Evolutionary conservation across 805 yeast species (phyloP).

Genomic region (Monosporozyma aerobia): DNA sequence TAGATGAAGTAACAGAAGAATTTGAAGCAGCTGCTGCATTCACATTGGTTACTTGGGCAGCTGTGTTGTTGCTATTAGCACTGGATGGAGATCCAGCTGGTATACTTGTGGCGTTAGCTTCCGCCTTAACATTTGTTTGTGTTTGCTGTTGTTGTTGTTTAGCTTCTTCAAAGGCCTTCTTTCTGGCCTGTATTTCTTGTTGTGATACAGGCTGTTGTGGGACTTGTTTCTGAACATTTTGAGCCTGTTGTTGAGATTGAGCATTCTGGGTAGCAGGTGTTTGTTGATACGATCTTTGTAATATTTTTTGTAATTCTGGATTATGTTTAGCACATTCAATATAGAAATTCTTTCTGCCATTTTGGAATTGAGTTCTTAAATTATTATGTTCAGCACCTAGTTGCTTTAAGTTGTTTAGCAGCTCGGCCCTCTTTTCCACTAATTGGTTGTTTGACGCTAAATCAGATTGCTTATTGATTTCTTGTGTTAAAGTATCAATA

Average conservation of each 20-base stretch:
- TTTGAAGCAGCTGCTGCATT: slow-evolving; percentile 44
- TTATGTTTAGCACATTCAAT: slow-evolving; percentile 29
- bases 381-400: slow-evolving; percentile 20
- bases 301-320: slow-evolving; percentile 24
- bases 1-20: slow-evolving; percentile 19
- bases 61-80: slow-evolving; percentile 10
- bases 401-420: slow-evolving; percentile 19
- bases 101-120: background rate
- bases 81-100: background rate
- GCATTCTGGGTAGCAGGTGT: slow-evolving; percentile 11
- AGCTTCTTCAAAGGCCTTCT: slow-evolving; percentile 2
- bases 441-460: slow-evolving; percentile 20
- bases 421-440: slow-evolving; percentile 21
- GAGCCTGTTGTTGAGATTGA: slow-evolving; percentile 12
- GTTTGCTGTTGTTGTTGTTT: slow-evolving; percentile 8
- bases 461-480: slow-evolving; percentile 21
- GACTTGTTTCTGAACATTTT: slow-evolving; percentile 10
- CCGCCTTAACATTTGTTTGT: slow-evolving; percentile 1
- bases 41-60: slow-evolving; percentile 36
- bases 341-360: slow-evolving; percentile 26
- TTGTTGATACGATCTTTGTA: slow-evolving; percentile 24
- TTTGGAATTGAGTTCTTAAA: slow-evolving; percentile 23
- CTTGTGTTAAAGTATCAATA: slow-evolving; percentile 24
- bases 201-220: slow-evolving; percentile 14
- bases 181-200: slow-evolving; percentile 2